These are phyloP conservation scores for Starmerella vaccinii DNA, from an alignment of 805 yeast species.

Conservation along the genomic window DNA sequence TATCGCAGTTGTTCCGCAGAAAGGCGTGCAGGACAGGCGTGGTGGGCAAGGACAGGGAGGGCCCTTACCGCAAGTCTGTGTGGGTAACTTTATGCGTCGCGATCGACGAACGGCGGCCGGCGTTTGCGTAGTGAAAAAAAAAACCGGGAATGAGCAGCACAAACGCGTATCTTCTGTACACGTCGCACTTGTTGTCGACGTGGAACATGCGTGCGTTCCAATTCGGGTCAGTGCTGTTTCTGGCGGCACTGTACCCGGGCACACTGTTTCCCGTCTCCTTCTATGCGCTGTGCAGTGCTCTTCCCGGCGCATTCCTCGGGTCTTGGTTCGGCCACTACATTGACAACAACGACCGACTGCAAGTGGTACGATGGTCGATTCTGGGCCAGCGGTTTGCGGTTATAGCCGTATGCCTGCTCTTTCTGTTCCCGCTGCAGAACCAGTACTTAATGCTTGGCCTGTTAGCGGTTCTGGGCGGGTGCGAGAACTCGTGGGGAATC, in stretches of 20 bases:
- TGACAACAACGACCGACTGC: constrained; percentile 28
- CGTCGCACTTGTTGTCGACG: constrained; percentile 33
- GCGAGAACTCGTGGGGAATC: constrained; percentile 31
- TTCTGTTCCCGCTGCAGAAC: constrained; percentile 20
- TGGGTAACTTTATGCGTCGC: neutral
- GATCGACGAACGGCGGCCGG: neutral
- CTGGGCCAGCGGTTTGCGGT: constrained; percentile 30
- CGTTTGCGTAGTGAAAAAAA: neutral
- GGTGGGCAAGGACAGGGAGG: too few species aligned
- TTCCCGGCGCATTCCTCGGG: constrained; percentile 18
- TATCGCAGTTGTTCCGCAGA: too few species aligned
- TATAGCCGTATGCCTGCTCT: constrained; percentile 24
- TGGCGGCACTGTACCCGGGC: constrained; percentile 32
- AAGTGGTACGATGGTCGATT: constrained; percentile 32
- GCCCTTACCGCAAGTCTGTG: too few species aligned
- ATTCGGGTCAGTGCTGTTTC: constrained; percentile 33
- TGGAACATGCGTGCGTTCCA: constrained; percentile 37
- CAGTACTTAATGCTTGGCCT: constrained; percentile 14
- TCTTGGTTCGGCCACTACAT: constrained; percentile 29
- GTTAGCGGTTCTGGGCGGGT: constrained; percentile 30
- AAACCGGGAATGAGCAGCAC: neutral
- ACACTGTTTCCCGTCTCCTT: constrained; percentile 32
- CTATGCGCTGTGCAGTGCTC: constrained; percentile 29
- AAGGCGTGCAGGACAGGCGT: too few species aligned
- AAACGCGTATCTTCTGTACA: constrained; percentile 21